Base-by-base conservation (phyloP, 768 basidiomycete species). In the Gymnopilus dilepis region DNA sequence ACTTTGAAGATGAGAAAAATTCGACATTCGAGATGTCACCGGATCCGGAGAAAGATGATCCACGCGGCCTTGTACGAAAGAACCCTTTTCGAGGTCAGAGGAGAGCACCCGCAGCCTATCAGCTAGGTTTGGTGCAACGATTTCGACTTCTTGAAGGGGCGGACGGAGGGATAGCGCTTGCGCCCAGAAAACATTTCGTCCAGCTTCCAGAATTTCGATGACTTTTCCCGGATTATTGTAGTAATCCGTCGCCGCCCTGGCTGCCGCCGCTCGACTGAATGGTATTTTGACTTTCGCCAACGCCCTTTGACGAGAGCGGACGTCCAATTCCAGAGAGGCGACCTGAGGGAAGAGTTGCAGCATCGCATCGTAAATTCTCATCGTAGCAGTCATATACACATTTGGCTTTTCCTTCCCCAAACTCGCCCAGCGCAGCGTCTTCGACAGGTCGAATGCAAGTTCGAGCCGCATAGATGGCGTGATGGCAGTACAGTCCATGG, bases 171-270 rank as follows among this genome's bases (percentile, higher is more conserved):
- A 22, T 5, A 45, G 43, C 6, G 13, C 6, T 15, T 45, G 43
- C 2, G 43, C 22, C 43, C 43, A 45, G 22, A 45, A 45, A 7
- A 45, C 22, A 26, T 22, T 22, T 5, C 60, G n/a, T 19, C 65
- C 65, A 34, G 58, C 52, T 22, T 66, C 65, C n/a, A 66, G 43
- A 53, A 52, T 54, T 53, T 60, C 62, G 3, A 66, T 40, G 2
- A 61, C 65, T 24, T 66, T 60, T 4, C 53, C 50, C 15, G 59
- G 24, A 17, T 41, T 43, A 6, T 47, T 47, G 11, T 6, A 19
- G 3, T 51, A 66, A 28, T 8, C 65, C 65, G 42, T 63, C 62
- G 50, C 62, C 3, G 12, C 37, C 8, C 53, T 2, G 24, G 31
- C 38, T 34, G 33, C 33, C 12, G 33, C 33, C 6, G 33, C 33